Conservation (phyloP, 257 asterid genomes). For the Nicotiana obtusifolia region DNA sequence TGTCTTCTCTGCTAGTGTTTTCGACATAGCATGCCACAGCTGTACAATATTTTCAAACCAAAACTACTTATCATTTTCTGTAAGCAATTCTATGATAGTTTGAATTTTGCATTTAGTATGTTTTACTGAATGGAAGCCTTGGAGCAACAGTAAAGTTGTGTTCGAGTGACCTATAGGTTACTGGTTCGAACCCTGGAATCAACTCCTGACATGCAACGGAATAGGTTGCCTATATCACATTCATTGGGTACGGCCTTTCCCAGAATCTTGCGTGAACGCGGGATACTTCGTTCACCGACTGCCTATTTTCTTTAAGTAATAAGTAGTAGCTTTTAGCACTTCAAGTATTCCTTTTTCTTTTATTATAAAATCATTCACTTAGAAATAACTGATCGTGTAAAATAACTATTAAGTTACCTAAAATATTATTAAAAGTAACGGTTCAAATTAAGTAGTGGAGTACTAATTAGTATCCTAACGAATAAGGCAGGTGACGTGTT, state of each 20-base stretch:
- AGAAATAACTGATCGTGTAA: not conserved
- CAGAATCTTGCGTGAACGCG: no score
- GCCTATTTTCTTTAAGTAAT: no score
- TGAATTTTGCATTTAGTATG: not conserved
- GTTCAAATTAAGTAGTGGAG: not conserved
- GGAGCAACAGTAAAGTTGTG: no score
- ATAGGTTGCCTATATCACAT: no score
- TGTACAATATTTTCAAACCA: constrained; percentile 14
- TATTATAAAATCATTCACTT: no score
- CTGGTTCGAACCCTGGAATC: no score
- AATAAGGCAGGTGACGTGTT: not conserved
- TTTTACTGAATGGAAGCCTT: no score
- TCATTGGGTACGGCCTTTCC: no score
- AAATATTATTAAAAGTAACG: not conserved
- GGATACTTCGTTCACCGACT: no score
- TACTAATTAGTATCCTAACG: not conserved
- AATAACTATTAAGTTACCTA: not conserved
- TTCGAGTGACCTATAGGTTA: no score
- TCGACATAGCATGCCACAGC: constrained; percentile 85
- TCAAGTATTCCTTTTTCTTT: no score
- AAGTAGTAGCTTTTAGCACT: no score
- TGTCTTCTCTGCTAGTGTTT: constrained; percentile 78
- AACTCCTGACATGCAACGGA: rapidly evolving
- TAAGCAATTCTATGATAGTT: not conserved
- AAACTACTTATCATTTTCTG: not conserved